phyloP scores from a whole-genome alignment of 2,329 filamentous ascomycete genomes.

The Cadophora luteo-olivacea region DNA sequence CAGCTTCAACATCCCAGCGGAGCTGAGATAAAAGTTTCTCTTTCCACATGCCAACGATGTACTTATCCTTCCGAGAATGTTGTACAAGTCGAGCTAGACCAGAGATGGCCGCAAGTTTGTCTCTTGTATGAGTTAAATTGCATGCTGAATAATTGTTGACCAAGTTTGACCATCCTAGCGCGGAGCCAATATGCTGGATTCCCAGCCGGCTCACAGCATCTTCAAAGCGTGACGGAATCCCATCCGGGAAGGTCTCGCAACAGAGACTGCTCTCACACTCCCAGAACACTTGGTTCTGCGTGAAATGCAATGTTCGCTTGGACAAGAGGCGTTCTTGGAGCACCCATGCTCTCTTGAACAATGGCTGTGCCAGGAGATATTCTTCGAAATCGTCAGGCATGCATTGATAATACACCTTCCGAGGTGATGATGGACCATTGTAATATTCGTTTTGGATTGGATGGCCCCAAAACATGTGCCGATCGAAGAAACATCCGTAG shows the following conservation, averaged over 20 bases:
- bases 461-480: not conserved
- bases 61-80: constrained; percentile 22
- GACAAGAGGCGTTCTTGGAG: constrained; percentile 39
- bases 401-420: not conserved
- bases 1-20: constrained; percentile 19
- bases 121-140: constrained; percentile 37
- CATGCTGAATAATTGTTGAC: constrained; percentile 36
- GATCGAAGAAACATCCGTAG: constrained; percentile 21
- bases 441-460: not conserved
- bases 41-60: constrained; percentile 31
- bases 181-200: not conserved
- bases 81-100: constrained; percentile 35
- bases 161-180: constrained; percentile 21
- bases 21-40: constrained; percentile 24
- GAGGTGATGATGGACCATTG: not conserved
- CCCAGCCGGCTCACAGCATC: not conserved
- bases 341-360: constrained; percentile 27
- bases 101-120: constrained; percentile 42
- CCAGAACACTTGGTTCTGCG: constrained; percentile 32
- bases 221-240: not conserved
- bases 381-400: not conserved
- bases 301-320: constrained; percentile 34
- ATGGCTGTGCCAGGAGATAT: not conserved
- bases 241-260: constrained; percentile 26
- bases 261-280: constrained; percentile 30